phyloP scores from a whole-genome alignment of 192 early-diverging fungal species.

The Coemansia sp. region DNA sequence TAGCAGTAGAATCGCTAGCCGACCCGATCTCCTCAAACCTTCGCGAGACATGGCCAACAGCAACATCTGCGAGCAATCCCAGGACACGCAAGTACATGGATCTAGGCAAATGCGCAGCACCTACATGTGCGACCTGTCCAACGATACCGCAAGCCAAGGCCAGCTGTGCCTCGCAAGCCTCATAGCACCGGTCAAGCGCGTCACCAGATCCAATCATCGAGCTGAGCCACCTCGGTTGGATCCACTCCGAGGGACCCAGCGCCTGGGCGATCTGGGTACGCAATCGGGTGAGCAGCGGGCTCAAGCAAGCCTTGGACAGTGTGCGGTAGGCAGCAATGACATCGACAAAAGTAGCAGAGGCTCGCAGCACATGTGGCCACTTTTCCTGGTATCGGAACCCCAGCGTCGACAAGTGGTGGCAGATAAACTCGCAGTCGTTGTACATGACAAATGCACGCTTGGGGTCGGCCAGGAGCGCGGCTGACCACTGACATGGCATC shows the following conservation, averaged over 20 bases:
- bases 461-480: slow-evolving; percentile 19
- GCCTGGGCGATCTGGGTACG: slow-evolving; percentile 18
- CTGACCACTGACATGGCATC: slow-evolving; percentile 22
- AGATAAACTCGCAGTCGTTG: slow-evolving; percentile 53
- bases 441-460: slow-evolving; percentile 45
- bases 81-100: slow-evolving; percentile 24
- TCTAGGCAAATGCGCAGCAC: slow-evolving; percentile 22
- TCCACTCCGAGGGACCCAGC: slow-evolving; percentile 25
- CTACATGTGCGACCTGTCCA: slow-evolving; percentile 18
- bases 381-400: slow-evolving; percentile 27
- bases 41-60: slow-evolving; percentile 14
- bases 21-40: slow-evolving; percentile 21
- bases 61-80: slow-evolving; percentile 26
- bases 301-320: slow-evolving; percentile 24
- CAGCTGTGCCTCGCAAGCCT: slow-evolving; percentile 22
- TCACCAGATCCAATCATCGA: neutral
- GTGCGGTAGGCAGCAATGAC: slow-evolving; percentile 39
- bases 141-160: slow-evolving; percentile 29
- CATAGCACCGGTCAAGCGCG: slow-evolving; percentile 2
- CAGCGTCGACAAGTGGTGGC: slow-evolving; percentile 41
- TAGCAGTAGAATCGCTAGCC: slow-evolving; percentile 22
- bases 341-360: slow-evolving; percentile 45
- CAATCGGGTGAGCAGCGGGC: slow-evolving; percentile 23
- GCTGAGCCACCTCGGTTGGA: slow-evolving; percentile 12
- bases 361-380: slow-evolving; percentile 32